Evolutionary conservation across 305 asterid genomes (phyloP), one percentile per base, ranked within the genome.

Genomic region (Caryopteris hybrid): DNA sequence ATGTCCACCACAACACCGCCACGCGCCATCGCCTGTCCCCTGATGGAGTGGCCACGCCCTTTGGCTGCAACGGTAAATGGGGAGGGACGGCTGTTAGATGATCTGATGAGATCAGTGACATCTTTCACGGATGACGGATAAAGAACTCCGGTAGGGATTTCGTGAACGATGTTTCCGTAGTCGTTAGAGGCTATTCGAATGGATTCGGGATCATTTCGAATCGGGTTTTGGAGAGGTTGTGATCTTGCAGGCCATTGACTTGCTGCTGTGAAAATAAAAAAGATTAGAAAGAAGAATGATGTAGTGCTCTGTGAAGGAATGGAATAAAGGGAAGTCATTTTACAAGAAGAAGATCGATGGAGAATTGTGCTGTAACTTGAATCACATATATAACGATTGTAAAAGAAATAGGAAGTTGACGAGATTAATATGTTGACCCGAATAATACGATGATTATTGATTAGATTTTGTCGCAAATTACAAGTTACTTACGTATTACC

Each of bases 21-120:
- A 0, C 55, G 70, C 50, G 85, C 82, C 91, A 81, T 85, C 70
- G 91, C 88, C 64, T 91, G 96, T 0, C 97, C 97, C 52, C 89
- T 53, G 5, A 68, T 78, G 0, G 95, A 88, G 54, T 91, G 97
- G 13, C 91, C 95, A 31, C 62, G 76, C 0, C 96, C 97, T 47
- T 82, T 78, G 1, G 95, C 90, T 0, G 95, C 91, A 0, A 88
- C 52, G 5, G 66, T 53, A 33, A 82, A 80, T 2, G 92, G 82
- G 3, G 22, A 17, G 0, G 61, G 10, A 1, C 58, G 54, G 1
- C 17, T 39, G 56, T 76, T 68, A 0, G 91, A 84, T 4, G 72
- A 56, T 25, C 46, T 65, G 12, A 86, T 65, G 12, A 91, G 82
- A 3, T 70, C 69, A 3, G 70, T 13, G 13, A 91, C 68, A 20